Conservation (phyloP, 2,329 filamentous ascomycete genomes). For the Botrytis porri region DNA sequence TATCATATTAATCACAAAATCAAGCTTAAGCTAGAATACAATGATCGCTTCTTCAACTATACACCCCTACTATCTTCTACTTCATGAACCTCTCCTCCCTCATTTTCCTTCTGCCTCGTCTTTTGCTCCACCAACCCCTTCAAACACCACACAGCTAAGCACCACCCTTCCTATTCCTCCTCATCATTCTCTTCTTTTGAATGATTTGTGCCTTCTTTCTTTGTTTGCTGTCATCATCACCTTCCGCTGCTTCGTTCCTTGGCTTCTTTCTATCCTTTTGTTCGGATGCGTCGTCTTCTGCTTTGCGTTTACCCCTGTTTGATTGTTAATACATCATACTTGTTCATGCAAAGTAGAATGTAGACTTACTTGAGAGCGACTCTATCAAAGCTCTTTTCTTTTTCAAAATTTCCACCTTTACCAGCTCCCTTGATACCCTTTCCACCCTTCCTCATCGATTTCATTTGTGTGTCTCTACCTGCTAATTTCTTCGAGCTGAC, state of each 20-base stretch:
- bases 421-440: conserved; percentile 29
- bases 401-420: conserved; percentile 25
- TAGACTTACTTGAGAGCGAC: conserved; percentile 21
- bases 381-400: conserved; percentile 30
- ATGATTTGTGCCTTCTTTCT: conserved; percentile 74
- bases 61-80: background rate
- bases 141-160: conserved; percentile 11
- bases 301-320: conserved; percentile 23
- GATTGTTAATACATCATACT: background rate
- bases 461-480: conserved; percentile 36
- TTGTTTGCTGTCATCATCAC: conserved; percentile 51
- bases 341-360: background rate
- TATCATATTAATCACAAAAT: background rate
- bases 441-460: conserved; percentile 40
- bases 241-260: conserved; percentile 26
- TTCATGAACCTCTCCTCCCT: background rate
- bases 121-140: background rate
- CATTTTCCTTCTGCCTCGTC: background rate
- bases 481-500: conserved; percentile 37
- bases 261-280: conserved; percentile 15
- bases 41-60: background rate
- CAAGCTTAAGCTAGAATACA: background rate
- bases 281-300: conserved; percentile 11
- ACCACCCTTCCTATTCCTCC: conserved; percentile 51
- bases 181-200: conserved; percentile 75